phyloP scores from a whole-genome alignment of 768 basidiomycete genomes.

The Candolleomyces aberdarensis region DNA sequence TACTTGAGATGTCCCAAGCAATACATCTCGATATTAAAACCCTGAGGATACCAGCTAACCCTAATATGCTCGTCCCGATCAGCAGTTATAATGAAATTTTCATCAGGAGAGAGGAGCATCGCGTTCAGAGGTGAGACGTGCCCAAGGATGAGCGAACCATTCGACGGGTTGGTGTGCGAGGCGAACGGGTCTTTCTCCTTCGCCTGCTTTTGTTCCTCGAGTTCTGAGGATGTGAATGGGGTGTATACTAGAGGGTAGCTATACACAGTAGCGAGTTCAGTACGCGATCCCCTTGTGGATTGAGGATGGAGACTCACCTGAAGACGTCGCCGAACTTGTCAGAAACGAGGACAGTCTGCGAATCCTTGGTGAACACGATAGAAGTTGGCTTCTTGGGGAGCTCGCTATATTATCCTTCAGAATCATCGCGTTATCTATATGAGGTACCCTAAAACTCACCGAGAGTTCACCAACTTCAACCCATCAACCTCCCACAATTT shows the following conservation, averaged over 20 bases:
- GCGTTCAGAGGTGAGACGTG: constrained; percentile 85
- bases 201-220: constrained; percentile 14
- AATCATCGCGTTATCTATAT: background rate
- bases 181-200: constrained; percentile 35
- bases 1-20: constrained; percentile 85
- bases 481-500: constrained; percentile 63
- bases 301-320: constrained; percentile 51
- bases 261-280: constrained; percentile 2
- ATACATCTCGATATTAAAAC: constrained; percentile 82
- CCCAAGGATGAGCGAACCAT: constrained; percentile 73
- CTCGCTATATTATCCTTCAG: constrained; percentile 43
- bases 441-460: constrained; percentile 39
- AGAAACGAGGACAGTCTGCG: constrained; percentile 69
- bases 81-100: constrained; percentile 77
- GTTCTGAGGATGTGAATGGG: constrained; percentile 28
- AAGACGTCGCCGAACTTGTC: constrained; percentile 98
- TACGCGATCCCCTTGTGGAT: background rate
- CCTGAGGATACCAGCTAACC: constrained; percentile 85
- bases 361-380: constrained; percentile 58
- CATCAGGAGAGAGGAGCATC: constrained; percentile 65
- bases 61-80: constrained; percentile 97
- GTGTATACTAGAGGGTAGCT: constrained; percentile 61
- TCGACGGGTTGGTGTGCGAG: constrained; percentile 69
- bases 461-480: constrained; percentile 53
- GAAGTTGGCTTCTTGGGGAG: constrained; percentile 81